Evolutionary conservation across 768 basidiomycete species (phyloP).

Genomic region (Rhodotorula graminis): DNA sequence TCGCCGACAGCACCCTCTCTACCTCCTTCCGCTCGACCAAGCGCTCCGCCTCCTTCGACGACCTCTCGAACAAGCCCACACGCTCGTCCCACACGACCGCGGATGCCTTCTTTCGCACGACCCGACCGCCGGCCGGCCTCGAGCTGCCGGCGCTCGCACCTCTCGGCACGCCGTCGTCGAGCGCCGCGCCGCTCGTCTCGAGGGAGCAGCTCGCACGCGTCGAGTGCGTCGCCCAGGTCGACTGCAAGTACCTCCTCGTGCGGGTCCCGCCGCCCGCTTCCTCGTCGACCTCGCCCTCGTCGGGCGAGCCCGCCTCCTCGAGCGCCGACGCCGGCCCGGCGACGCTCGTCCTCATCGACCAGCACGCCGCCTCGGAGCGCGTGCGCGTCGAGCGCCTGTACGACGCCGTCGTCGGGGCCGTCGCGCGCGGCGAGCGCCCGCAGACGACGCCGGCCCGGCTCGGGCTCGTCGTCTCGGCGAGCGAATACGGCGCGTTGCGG

Average conservation of each 20-base stretch:
- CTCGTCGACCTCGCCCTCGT: slow-evolving; percentile 46
- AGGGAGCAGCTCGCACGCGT: slow-evolving; percentile 45
- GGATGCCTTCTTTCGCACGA: slow-evolving; percentile 9
- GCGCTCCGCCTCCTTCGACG: neutral
- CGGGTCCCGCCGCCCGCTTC: neutral
- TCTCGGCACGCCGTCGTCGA: neutral
- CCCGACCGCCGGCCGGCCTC: neutral
- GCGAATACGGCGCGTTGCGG: neutral
- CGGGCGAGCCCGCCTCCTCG: too few species aligned
- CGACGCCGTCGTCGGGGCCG: slow-evolving; percentile 51
- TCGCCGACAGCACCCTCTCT: neutral
- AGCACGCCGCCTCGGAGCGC: slow-evolving; percentile 97
- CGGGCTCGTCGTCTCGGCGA: slow-evolving; percentile 54
- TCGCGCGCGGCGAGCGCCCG: slow-evolving; percentile 48
- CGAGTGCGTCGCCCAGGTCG: slow-evolving; percentile 73
- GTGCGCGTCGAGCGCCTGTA: slow-evolving; percentile 81
- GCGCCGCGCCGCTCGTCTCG: too few species aligned
- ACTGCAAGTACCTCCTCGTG: slow-evolving; percentile 73
- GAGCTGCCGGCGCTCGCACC: neutral
- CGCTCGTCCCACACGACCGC: neutral
- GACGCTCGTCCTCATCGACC: slow-evolving; percentile 76
- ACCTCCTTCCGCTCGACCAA: slow-evolving; percentile 3
- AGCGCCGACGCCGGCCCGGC: neutral
- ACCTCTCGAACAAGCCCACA: neutral
- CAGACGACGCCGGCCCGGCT: slow-evolving; percentile 13